These are phyloP conservation scores for Eucalyptus coolabah DNA, from an alignment of 345 rosid genomes.

Conservation along the genomic window DNA sequence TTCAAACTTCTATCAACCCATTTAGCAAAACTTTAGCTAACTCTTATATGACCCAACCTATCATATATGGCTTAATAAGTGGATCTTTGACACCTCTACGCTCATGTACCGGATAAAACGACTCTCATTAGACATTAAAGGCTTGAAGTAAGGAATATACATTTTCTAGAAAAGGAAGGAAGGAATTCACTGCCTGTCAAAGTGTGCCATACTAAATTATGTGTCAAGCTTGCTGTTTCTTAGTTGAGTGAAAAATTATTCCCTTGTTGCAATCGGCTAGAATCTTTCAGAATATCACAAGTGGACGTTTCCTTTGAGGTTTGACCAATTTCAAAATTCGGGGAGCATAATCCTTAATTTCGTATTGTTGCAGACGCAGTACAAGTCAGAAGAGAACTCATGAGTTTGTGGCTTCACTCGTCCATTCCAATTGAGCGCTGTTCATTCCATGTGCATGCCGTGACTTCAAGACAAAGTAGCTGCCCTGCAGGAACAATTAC, in stretches of 20 bases:
- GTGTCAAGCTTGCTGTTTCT: not conserved
- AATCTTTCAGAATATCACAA: not conserved
- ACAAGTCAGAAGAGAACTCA: not conserved
- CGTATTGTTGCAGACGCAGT: not conserved
- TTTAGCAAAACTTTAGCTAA: not conserved
- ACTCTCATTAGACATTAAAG: not conserved
- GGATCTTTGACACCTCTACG: not conserved
- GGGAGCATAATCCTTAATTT: not conserved
- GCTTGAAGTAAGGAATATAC: not conserved
- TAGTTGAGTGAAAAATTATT: not conserved
- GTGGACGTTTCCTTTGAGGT: not conserved
- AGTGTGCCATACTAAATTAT: not conserved
- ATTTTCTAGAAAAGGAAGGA: not conserved
- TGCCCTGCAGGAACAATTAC: too few relatives aligned
- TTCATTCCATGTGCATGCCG: not conserved
- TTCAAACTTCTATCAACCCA: not conserved
- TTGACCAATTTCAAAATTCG: not conserved
- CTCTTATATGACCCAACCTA: not conserved
- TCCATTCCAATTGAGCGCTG: not conserved
- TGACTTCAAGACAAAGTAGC: not conserved
- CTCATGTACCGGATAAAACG: not conserved
- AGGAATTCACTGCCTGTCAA: not conserved
- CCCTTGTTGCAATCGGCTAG: not conserved
- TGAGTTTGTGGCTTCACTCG: not conserved
- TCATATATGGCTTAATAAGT: not conserved